These are phyloP conservation scores for Kuraishia molischiana DNA, from an alignment of 805 yeast species.

Conservation along the genomic window DNA sequence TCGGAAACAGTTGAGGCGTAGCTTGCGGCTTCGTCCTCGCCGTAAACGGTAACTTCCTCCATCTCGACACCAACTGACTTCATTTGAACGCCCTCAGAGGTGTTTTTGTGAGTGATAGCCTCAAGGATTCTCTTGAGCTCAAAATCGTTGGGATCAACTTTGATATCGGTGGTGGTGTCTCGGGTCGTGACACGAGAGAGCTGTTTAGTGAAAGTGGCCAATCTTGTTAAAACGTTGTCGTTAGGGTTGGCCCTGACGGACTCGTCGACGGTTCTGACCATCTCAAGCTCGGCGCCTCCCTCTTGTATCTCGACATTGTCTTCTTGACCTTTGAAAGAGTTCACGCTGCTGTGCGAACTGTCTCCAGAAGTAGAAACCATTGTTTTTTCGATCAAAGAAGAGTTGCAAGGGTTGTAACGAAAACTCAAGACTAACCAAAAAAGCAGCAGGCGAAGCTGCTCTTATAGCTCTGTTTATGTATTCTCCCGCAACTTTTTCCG, in stretches of 20 bases:
- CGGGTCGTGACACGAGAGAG: neutral
- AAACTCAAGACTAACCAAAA: too few relatives aligned
- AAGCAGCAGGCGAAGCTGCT: too few relatives aligned
- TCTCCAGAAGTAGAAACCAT: too few relatives aligned
- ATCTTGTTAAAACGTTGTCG: constrained; percentile 1
- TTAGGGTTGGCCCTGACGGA: neutral
- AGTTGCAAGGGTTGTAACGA: too few relatives aligned
- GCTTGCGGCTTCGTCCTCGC: constrained; percentile 37
- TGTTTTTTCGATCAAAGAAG: too few relatives aligned
- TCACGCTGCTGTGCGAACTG: neutral
- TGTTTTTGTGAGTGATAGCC: constrained; percentile 26
- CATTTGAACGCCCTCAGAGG: constrained; percentile 34
- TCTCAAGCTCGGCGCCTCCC: neutral
- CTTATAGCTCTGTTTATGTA: too few relatives aligned
- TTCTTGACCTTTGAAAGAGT: neutral
- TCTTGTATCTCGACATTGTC: neutral
- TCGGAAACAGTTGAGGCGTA: constrained; percentile 34
- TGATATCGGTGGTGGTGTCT: neutral
- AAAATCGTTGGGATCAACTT: constrained; percentile 27
- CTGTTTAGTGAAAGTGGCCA: neutral
- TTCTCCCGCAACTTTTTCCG: too few relatives aligned
- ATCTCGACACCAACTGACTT: constrained; percentile 34
- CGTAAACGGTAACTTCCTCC: constrained; percentile 27
- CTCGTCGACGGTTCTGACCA: neutral
- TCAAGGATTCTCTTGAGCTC: constrained; percentile 27